Conservation (phyloP, 176 grass and related monocot genomes). For the Puccinellia tenuiflora region DNA sequence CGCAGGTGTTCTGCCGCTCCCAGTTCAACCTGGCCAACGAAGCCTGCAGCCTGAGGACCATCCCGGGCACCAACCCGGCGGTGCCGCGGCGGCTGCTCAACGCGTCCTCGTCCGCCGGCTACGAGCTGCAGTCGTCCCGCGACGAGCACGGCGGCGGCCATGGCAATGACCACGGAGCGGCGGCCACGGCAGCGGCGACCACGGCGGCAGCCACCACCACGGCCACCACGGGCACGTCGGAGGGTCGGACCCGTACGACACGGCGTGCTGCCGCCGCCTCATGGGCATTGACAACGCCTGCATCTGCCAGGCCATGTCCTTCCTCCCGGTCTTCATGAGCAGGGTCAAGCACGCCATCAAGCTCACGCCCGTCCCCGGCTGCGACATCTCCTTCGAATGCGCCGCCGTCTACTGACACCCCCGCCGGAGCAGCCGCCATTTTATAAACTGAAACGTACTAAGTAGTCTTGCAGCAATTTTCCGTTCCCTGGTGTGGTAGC, state of each 20-base stretch:
- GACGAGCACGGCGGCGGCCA: background rate
- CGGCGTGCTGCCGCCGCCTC: slow-evolving; percentile 72
- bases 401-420: slow-evolving; percentile 21
- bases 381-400: slow-evolving; percentile 68
- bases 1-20: slow-evolving; percentile 10
- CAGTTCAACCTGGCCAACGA: slow-evolving; percentile 26
- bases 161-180: background rate
- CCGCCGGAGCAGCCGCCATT: background rate
- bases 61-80: slow-evolving; percentile 22
- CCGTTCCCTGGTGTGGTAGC: background rate
- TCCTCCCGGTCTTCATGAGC: slow-evolving; percentile 65
- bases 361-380: slow-evolving; percentile 51
- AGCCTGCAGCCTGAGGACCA: slow-evolving; percentile 17
- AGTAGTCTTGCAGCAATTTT: slow-evolving; percentile 14
- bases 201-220: background rate
- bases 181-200: background rate
- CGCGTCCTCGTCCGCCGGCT: slow-evolving; percentile 19
- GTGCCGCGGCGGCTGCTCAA: slow-evolving; percentile 29
- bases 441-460: background rate
- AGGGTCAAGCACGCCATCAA: slow-evolving; percentile 65
- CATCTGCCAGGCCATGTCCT: slow-evolving; percentile 65
- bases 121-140: slow-evolving; percentile 27
- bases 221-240: background rate
- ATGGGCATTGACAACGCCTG: slow-evolving; percentile 65
- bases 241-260: slow-evolving; percentile 41